phyloP scores from a whole-genome alignment of 176 grass and related monocot genomes.

The Typha latifolia region DNA sequence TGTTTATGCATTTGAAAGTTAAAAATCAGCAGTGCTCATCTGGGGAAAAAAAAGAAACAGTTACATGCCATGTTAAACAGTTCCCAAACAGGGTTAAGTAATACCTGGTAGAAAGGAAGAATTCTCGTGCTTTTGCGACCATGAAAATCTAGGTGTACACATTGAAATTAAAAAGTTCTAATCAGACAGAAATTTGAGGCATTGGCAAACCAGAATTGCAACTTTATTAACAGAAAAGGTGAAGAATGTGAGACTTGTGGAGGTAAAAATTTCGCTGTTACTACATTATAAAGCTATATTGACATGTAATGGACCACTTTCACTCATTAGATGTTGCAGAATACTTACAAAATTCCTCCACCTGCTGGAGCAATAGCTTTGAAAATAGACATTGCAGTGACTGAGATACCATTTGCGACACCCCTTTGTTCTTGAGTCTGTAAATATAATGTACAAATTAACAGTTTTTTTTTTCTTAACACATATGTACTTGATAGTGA shows the following conservation, averaged over 20 bases:
- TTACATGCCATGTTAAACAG: neutral
- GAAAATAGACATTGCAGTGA: conserved; percentile 57
- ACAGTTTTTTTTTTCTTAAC: neutral
- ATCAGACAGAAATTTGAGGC: neutral
- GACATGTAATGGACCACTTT: neutral
- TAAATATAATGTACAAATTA: neutral
- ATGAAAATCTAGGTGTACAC: conserved; percentile 40
- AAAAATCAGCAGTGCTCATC: neutral
- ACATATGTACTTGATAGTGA: neutral
- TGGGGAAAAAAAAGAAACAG: neutral
- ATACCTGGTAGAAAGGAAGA: conserved; percentile 43
- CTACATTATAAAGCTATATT: neutral
- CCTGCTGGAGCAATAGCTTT: conserved; percentile 54
- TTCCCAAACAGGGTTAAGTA: neutral
- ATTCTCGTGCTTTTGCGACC: conserved; percentile 46
- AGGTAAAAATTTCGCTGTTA: neutral
- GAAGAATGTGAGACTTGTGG: neutral
- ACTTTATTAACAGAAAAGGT: neutral
- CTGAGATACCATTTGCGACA: conserved; percentile 65
- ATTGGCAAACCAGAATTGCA: neutral
- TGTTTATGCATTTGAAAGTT: neutral
- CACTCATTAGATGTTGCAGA: neutral
- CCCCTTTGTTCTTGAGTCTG: conserved; percentile 61
- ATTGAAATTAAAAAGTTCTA: neutral
- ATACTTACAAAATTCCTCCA: conserved; percentile 53